Evolutionary conservation across 139 green algal species (phyloP).

Genomic region (Picochlorum sp.): DNA sequence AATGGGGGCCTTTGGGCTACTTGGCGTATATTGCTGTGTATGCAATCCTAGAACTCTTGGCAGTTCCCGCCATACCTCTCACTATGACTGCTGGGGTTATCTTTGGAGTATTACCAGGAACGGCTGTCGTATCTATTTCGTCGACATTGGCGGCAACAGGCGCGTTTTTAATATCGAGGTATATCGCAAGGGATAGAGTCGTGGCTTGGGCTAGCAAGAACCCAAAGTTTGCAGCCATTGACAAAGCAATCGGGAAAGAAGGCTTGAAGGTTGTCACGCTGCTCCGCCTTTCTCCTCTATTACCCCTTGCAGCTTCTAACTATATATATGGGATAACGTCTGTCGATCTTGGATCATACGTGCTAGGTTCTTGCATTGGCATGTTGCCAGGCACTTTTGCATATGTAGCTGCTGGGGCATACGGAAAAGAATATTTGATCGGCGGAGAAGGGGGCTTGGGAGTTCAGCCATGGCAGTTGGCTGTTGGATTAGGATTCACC

Average conservation of each 20-base stretch:
- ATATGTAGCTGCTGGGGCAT: constrained; percentile 59
- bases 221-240: constrained; percentile 73
- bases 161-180: constrained; percentile 89
- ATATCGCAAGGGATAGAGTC: constrained; percentile 72
- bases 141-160: constrained; percentile 63
- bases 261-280: constrained; percentile 86
- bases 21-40: constrained; percentile 50
- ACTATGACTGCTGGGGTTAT: constrained; percentile 82
- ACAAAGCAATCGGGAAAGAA: constrained; percentile 76
- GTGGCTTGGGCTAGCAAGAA: constrained; percentile 22
- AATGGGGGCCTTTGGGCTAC: constrained; percentile 54
- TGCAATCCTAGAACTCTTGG: constrained; percentile 13
- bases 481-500: constrained; percentile 38
- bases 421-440: constrained; percentile 11
- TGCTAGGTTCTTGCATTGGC: constrained; percentile 68
- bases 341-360: constrained; percentile 73
- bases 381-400: constrained; percentile 91
- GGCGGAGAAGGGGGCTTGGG: background rate
- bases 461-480: constrained; percentile 35
- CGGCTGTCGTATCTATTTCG: constrained; percentile 57
- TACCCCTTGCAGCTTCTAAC: constrained; percentile 84
- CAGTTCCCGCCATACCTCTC: constrained; percentile 74
- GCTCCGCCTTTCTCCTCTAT: constrained; percentile 78
- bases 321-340: constrained; percentile 84
- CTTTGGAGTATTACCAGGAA: constrained; percentile 70